A percentile compares a stretch with the other conserved stretches of the same genome.
phyloP scores from a whole-genome alignment of 2,329 filamentous ascomycete genomes.

The Calonectria pseudoturangicola region DNA sequence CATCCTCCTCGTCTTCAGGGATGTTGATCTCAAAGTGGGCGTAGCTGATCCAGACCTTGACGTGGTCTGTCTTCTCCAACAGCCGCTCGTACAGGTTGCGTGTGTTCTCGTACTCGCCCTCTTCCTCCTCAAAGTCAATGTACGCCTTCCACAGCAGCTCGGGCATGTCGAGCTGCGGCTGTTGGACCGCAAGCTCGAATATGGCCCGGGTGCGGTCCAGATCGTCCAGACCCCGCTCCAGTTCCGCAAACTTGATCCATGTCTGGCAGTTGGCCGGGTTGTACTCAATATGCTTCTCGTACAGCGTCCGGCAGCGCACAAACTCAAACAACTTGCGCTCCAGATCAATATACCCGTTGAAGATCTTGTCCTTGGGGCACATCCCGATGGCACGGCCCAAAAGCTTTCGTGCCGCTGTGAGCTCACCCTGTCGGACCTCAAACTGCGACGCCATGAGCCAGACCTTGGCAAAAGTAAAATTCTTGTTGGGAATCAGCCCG shows the following conservation, averaged over 20 bases:
- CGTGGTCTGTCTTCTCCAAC: slow-evolving; percentile 95
- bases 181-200: slow-evolving; percentile 90
- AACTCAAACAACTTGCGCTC: slow-evolving; percentile 98
- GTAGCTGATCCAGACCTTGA: slow-evolving; percentile 99
- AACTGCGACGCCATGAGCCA: slow-evolving; percentile 97
- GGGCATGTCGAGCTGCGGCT: slow-evolving; percentile 94
- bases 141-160: slow-evolving; percentile 98
- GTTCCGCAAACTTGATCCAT: slow-evolving; percentile 97
- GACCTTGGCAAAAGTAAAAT: slow-evolving; percentile 97
- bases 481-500: slow-evolving; percentile 92
- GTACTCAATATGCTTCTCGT: slow-evolving; percentile 95
- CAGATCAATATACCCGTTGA: slow-evolving; percentile 93
- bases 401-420: slow-evolving; percentile 88
- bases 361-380: slow-evolving; percentile 97
- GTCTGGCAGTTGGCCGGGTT: slow-evolving; percentile 93
- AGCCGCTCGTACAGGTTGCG: slow-evolving; percentile 91
- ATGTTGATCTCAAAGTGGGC: slow-evolving; percentile 99
- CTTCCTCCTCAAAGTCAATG: slow-evolving; percentile 98
- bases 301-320: slow-evolving; percentile 89
- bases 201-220: slow-evolving; percentile 91
- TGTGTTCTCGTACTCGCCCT: slow-evolving; percentile 91
- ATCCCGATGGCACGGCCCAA: slow-evolving; percentile 93
- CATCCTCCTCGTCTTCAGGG: slow-evolving; percentile 81
- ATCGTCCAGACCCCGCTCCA: slow-evolving; percentile 94
- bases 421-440: slow-evolving; percentile 89